These are phyloP conservation scores for Elongisporangium senticosum DNA, from an alignment of 352 stramenopile genomes.

Conservation along the genomic window DNA sequence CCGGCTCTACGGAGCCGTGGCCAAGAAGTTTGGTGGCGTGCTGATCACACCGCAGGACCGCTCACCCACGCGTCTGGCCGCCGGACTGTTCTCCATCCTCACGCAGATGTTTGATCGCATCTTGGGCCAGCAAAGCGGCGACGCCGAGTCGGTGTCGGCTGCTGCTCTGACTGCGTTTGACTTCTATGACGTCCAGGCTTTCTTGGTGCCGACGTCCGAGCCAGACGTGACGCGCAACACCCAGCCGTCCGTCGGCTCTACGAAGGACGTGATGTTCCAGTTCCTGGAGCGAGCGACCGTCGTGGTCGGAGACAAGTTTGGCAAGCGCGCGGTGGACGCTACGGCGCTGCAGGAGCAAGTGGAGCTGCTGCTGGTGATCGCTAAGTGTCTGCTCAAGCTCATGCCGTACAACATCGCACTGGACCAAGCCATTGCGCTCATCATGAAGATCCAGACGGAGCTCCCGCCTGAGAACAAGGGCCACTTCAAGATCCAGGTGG, in stretches of 20 bases:
- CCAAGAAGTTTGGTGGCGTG: constrained; percentile 54
- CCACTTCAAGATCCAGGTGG: constrained; percentile 45
- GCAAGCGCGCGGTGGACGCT: constrained; percentile 50
- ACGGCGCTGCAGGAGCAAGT: constrained; percentile 43
- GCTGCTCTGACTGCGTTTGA: constrained; percentile 32
- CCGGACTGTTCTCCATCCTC: constrained; percentile 47
- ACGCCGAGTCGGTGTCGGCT: constrained; percentile 1
- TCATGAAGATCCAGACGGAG: constrained; percentile 33
- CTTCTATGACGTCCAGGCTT: constrained; percentile 45
- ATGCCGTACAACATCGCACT: constrained; percentile 43
- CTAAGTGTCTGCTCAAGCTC: constrained; percentile 41
- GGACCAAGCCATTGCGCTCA: constrained; percentile 22
- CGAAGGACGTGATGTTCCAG: constrained; percentile 41
- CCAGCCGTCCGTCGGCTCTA: constrained; percentile 28
- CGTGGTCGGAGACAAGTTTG: constrained; percentile 46
- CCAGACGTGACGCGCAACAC: constrained; percentile 21
- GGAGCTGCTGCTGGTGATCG: constrained; percentile 51
- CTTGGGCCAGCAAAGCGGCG: constrained; percentile 9
- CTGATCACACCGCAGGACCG: constrained; percentile 44
- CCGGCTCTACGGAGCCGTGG: constrained; percentile 45
- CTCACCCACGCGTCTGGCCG: constrained; percentile 23
- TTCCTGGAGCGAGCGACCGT: constrained; percentile 55
- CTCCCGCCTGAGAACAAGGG: constrained; percentile 43
- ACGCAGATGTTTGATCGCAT: constrained; percentile 45
- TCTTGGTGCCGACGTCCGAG: constrained; percentile 25